A percentile compares a stretch with the other conserved stretches of the same genome.
These are phyloP conservation scores for Penicillium sp. DNA, from an alignment of 2,329 filamentous ascomycete genomes.

Conservation along the genomic window DNA sequence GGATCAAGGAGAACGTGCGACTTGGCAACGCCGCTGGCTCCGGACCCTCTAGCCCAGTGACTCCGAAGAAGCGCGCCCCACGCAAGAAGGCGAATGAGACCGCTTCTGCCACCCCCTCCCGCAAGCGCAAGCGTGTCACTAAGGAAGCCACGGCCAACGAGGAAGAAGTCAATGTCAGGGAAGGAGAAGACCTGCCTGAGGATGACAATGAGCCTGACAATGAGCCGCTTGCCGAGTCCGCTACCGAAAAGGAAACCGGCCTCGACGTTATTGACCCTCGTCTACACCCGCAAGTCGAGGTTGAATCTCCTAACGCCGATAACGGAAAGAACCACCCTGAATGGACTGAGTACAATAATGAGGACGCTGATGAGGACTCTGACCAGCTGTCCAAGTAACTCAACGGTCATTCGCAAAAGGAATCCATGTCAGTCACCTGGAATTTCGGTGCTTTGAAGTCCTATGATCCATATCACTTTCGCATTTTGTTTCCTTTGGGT, in stretches of 20 bases:
- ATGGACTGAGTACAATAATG: neutral
- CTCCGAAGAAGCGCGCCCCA: neutral
- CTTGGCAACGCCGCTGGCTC: neutral
- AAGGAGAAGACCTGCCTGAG: neutral
- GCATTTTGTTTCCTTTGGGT: neutral
- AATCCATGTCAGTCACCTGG: neutral
- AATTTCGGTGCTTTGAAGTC: too few relatives aligned
- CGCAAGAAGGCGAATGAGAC: neutral
- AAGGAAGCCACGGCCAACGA: neutral
- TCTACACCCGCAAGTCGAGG: neutral
- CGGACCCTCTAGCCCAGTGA: neutral
- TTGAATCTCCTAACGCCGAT: neutral
- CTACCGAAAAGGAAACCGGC: neutral
- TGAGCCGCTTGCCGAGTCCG: neutral
- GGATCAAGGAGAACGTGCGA: neutral
- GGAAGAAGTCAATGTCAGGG: neutral
- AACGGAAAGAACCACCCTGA: neutral
- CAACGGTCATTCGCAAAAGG: neutral
- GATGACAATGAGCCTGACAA: neutral
- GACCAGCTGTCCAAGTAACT: neutral
- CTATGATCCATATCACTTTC: neutral
- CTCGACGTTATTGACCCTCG: accelerated
- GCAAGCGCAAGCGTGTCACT: neutral
- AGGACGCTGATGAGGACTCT: neutral
- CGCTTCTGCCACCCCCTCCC: neutral